Conservation (phyloP, 2,329 filamentous ascomycete genomes). For the Parafenestella ontariensis region DNA sequence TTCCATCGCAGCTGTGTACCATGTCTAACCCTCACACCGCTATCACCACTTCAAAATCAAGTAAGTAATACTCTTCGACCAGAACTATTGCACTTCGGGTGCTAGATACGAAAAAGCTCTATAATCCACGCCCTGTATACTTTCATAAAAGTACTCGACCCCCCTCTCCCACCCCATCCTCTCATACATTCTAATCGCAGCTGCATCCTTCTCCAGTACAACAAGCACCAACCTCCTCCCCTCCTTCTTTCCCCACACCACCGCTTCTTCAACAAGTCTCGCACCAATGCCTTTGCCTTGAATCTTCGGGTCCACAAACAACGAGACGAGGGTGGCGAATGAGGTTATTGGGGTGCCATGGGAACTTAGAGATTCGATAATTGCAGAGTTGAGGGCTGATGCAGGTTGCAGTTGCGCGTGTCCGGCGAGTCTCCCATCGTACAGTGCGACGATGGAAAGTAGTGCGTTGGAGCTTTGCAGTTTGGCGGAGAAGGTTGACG, state of each 20-base stretch:
- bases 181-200: constrained; percentile 6
- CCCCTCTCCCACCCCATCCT: not conserved
- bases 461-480: not conserved
- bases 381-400: not conserved
- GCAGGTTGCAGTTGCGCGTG: not conserved
- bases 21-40: too few species aligned
- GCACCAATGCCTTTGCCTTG: constrained; percentile 2
- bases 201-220: constrained; percentile 3
- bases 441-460: not conserved
- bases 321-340: not conserved
- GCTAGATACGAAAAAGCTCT: constrained; percentile 1
- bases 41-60: too few species aligned
- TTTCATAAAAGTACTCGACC: constrained; percentile 3
- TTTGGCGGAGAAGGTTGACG: constrained; percentile 1
- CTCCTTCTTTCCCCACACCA: not conserved
- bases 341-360: not conserved
- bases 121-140: not conserved
- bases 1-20: too few species aligned
- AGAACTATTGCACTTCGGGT: too few species aligned
- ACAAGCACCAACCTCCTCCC: constrained; percentile 2
- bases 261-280: not conserved
- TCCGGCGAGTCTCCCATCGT: not conserved
- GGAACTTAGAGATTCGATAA: not conserved
- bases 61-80: too few species aligned
- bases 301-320: constrained; percentile 1